Evolutionary conservation across 176 grass and related monocot genomes (phyloP).

Genomic region (Triticum aestivum): DNA sequence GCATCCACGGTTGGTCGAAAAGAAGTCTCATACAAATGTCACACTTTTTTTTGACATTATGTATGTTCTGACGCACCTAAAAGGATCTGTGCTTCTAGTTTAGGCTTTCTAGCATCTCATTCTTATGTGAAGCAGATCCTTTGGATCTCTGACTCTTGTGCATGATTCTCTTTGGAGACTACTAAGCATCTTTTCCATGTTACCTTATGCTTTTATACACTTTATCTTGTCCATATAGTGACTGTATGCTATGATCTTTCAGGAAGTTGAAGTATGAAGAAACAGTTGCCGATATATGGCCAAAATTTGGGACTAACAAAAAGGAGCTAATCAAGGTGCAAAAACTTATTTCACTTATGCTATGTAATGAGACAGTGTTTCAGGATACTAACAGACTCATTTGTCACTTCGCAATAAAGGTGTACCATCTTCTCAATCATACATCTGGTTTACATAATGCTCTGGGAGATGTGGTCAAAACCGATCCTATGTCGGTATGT

Average conservation of each 20-base stretch:
- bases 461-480: constrained; percentile 63
- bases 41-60: neutral
- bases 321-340: constrained; percentile 89
- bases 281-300: constrained; percentile 91
- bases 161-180: neutral
- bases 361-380: constrained; percentile 12
- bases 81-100: constrained; percentile 8
- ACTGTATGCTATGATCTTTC: constrained; percentile 32
- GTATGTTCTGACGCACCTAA: neutral
- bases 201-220: constrained; percentile 7
- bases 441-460: constrained; percentile 90
- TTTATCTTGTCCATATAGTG: constrained; percentile 20
- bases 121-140: neutral
- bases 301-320: constrained; percentile 61
- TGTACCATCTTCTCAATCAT: constrained; percentile 94
- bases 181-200: neutral
- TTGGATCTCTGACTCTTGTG: too few species aligned
- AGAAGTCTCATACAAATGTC: neutral
- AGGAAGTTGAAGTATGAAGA: constrained; percentile 91
- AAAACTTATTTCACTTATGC: neutral
- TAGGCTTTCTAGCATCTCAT: constrained; percentile 7
- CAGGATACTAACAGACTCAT: constrained; percentile 1
- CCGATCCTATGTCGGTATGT: constrained; percentile 68
- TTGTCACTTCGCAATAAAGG: constrained; percentile 45
- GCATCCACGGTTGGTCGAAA: too few species aligned